Evolutionary conservation across 345 rosid genomes (phyloP).

Genomic region (Hibiscus mutabilis): DNA sequence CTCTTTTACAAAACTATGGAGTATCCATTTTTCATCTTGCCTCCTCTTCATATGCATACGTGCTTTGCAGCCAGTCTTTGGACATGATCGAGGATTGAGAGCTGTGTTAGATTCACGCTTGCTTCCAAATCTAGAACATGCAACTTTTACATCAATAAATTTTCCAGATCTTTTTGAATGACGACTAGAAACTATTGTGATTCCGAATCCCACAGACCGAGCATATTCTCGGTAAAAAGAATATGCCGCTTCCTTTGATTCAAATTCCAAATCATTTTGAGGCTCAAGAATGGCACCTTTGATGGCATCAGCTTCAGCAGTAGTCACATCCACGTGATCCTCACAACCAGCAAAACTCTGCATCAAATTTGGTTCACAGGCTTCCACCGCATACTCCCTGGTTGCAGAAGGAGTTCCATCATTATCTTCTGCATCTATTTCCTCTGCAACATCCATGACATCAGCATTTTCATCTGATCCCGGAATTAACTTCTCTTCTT

Average conservation of each 20-base stretch:
- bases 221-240: constrained; percentile 19
- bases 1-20: constrained; percentile 15
- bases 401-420: constrained; percentile 4
- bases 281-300: constrained; percentile 9
- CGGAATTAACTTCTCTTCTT: constrained; percentile 5
- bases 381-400: constrained; percentile 1
- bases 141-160: constrained; percentile 18
- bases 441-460: neutral
- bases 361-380: constrained; percentile 3
- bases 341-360: constrained; percentile 1
- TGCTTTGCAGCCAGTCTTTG: constrained; percentile 19
- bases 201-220: constrained; percentile 16
- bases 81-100: constrained; percentile 15
- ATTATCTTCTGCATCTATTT: neutral
- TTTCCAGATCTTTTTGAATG: constrained; percentile 19
- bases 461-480: neutral
- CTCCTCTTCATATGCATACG: constrained; percentile 18
- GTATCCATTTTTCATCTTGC: constrained; percentile 16
- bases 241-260: constrained; percentile 16
- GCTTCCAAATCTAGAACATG: constrained; percentile 19
- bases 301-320: neutral
- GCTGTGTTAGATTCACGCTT: constrained; percentile 7
- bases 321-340: neutral
- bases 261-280: constrained; percentile 15
- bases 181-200: constrained; percentile 15